Percentiles rank a stretch among this genome's conserved stretches.
Conservation (phyloP, 2,329 filamentous ascomycete genomes). For the Alternaria brassicae region DNA sequence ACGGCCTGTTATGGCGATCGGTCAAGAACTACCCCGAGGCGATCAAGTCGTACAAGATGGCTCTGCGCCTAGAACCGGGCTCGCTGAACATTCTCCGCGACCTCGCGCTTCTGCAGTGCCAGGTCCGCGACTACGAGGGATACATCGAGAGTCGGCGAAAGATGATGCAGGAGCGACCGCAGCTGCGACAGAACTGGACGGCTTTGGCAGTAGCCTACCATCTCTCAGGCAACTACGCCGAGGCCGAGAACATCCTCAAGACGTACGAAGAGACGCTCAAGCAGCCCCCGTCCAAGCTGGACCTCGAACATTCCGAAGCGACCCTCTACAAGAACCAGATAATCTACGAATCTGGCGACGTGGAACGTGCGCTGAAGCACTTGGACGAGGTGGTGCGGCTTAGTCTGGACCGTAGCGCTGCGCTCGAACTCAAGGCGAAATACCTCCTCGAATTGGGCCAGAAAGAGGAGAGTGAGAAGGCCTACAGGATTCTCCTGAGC, state of each 20-base stretch:
- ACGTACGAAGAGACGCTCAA: slow-evolving; percentile 96
- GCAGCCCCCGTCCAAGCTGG: slow-evolving; percentile 73
- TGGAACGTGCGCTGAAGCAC: slow-evolving; percentile 83
- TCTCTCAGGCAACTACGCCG: slow-evolving; percentile 79
- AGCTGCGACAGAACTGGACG: slow-evolving; percentile 92
- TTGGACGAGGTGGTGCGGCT: slow-evolving; percentile 78
- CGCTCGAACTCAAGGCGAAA: slow-evolving; percentile 84
- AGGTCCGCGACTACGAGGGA: slow-evolving; percentile 94
- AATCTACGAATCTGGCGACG: slow-evolving; percentile 88
- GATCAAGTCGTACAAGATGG: slow-evolving; percentile 98
- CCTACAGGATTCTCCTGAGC: slow-evolving; percentile 81
- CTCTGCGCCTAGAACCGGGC: slow-evolving; percentile 90
- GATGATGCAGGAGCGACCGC: slow-evolving; percentile 86
- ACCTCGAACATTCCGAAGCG: slow-evolving; percentile 93
- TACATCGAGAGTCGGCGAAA: slow-evolving; percentile 87
- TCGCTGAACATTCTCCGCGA: slow-evolving; percentile 94
- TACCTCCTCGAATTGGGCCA: slow-evolving; percentile 80
- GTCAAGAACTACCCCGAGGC: slow-evolving; percentile 99
- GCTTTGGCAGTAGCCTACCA: slow-evolving; percentile 95
- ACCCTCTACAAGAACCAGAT: slow-evolving; percentile 93
- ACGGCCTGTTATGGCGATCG: slow-evolving; percentile 89
- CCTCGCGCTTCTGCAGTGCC: slow-evolving; percentile 88
- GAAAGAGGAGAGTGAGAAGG: slow-evolving; percentile 80
- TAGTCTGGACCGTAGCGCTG: slow-evolving; percentile 81
- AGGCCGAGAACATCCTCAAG: slow-evolving; percentile 88